phyloP scores from a whole-genome alignment of 768 basidiomycete genomes.

The Psilocybe tampanensis region DNA sequence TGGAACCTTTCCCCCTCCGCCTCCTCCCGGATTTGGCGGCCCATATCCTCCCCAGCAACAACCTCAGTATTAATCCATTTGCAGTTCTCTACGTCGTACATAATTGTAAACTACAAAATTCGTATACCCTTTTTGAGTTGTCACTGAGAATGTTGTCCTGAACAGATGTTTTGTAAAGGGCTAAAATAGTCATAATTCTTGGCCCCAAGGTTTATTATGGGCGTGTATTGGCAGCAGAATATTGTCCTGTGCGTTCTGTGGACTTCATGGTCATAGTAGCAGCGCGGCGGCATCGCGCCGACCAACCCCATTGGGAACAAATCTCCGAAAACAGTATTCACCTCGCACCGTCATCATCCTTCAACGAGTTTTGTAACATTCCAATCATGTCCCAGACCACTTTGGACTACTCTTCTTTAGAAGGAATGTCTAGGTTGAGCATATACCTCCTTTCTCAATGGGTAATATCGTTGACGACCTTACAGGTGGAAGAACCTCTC shows the following conservation, averaged over 20 bases:
- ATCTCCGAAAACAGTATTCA: background rate
- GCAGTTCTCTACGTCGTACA: background rate
- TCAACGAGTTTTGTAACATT: background rate
- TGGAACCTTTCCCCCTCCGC: conserved; percentile 39
- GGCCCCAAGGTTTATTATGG: no score
- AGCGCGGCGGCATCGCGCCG: no score
- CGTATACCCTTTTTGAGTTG: conserved; percentile 4
- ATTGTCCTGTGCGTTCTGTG: no score
- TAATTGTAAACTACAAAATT: conserved; percentile 1
- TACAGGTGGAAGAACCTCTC: conserved; percentile 65
- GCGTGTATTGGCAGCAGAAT: no score
- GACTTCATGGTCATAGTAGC: no score
- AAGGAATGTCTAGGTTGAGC: conserved; percentile 38
- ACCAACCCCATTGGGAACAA: no score
- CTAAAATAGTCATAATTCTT: no score
- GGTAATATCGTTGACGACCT: background rate
- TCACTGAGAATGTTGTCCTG: background rate
- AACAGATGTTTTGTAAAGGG: no score
- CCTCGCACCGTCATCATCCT: background rate
- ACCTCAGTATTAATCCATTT: conserved; percentile 31
- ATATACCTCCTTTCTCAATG: background rate
- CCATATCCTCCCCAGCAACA: conserved; percentile 41
- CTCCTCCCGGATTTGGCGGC: conserved; percentile 59
- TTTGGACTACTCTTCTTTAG: conserved; percentile 44
- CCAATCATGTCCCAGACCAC: conserved; percentile 20